phyloP scores from a whole-genome alignment of 331 rosid genomes.

The Arachis monticola region DNA sequence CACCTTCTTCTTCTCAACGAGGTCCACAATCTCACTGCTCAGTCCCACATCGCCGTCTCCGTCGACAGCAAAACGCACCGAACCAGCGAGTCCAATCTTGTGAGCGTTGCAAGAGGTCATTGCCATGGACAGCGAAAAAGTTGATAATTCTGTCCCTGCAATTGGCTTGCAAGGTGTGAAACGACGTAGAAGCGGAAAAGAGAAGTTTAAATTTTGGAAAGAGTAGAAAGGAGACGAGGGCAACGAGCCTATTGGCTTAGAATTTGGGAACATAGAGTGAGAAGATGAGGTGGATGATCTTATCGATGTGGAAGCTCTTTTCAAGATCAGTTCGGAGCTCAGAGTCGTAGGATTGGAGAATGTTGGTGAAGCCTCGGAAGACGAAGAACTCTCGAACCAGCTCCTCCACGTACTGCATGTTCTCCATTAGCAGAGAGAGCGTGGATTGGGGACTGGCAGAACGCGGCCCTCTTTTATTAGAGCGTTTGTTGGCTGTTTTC shows the following conservation, averaged over 20 bases:
- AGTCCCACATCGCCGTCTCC: too few relatives aligned
- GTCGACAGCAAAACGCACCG: constrained; percentile 56
- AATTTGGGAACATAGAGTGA: constrained; percentile 74
- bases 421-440: too few relatives aligned
- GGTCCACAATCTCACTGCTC: too few relatives aligned
- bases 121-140: constrained; percentile 64
- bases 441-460: not conserved
- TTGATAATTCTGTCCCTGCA: constrained; percentile 48
- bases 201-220: constrained; percentile 72
- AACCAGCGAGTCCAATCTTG: constrained; percentile 90
- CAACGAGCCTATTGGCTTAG: constrained; percentile 65
- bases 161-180: too few relatives aligned
- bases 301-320: constrained; percentile 77
- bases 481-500: not conserved
- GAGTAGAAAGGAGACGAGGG: constrained; percentile 58
- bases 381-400: constrained; percentile 89
- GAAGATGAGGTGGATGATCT: constrained; percentile 80
- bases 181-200: constrained; percentile 70
- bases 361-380: constrained; percentile 82
- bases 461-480: not conserved
- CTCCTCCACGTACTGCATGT: constrained; percentile 91
- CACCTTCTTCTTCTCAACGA: too few relatives aligned
- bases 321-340: constrained; percentile 79
- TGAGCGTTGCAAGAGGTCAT: constrained; percentile 63
- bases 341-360: constrained; percentile 76